Evolutionary conservation across 2,329 filamentous ascomycete species (phyloP), one percentile per base, ranked within the genome.

Genomic region (Sclerotinia trifoliorum): DNA sequence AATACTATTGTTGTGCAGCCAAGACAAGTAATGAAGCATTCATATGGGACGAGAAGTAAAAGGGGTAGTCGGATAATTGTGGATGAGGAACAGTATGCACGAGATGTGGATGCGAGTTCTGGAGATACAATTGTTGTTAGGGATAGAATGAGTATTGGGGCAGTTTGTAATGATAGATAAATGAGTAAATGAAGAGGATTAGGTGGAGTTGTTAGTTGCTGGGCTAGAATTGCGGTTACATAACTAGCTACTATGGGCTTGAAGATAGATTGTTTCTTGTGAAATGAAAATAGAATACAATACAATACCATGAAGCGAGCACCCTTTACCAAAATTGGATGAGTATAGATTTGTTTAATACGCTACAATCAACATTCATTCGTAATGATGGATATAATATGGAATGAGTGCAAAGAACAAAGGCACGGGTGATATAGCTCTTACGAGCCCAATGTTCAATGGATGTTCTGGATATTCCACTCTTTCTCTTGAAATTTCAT

Each of bases 161-260:
- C 65, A 21, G 65, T 67, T 21, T 67, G 65, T 62, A 67, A 67
- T 26, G 65, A 66, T 61, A 42, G 65, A 61, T 66, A 29, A 65
- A 24, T 56, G 39, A 13, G 39, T 2, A 39, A 13, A 39, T 39
- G 24, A 19, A 3, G 29, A 32, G 32, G 21, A 42, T 42, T 42
- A 15, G 39, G 26, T 49, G 6, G 44, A 49, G 13, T n/a, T 21
- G 24, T 42, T 48, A 4, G 42, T 56, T 32, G n/a, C 42, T 48
- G 15, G 7, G 52, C 26, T 56, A 11, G 54, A 15, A 56, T 24
- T 5, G 26, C 3, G 15, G n/a, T 39, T 51, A 21, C n/a, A 11
- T n/a, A n/a, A 49, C 15, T 61, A 26, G 35, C 55, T 44, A 44
- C 54, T n/a, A 52, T 6, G 5, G 54, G 15, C 19, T 21, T n/a